phyloP scores from a whole-genome alignment of 208 protist species.

The Leishmania guyanensis region DNA sequence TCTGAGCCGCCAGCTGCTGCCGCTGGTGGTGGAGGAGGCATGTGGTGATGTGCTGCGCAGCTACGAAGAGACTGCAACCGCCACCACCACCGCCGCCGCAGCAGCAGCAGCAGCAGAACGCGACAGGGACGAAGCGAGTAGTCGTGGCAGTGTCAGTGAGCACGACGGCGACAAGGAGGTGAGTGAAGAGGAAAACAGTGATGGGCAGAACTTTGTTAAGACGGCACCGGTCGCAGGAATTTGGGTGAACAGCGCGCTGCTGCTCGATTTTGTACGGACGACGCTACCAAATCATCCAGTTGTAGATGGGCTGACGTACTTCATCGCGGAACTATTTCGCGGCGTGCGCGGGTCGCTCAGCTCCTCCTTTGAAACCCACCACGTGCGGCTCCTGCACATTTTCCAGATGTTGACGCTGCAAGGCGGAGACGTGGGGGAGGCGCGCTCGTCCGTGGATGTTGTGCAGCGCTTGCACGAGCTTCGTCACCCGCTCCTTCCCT shows the following conservation, averaged over 20 bases:
- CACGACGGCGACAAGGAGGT: constrained; percentile 15
- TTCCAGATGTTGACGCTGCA: constrained; percentile 41
- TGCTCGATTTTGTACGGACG: constrained; percentile 49
- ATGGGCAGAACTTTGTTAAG: not conserved
- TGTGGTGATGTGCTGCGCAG: constrained; percentile 48
- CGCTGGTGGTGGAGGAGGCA: constrained; percentile 61
- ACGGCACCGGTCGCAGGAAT: constrained; percentile 14
- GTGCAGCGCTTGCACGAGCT: constrained; percentile 23
- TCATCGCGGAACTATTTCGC: constrained; percentile 74
- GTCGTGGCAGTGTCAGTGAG: constrained; percentile 9
- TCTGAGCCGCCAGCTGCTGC: constrained; percentile 46
- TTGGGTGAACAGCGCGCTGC: constrained; percentile 20
- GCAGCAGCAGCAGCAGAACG: not conserved
- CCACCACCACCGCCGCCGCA: not conserved
- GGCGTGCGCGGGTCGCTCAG: constrained; percentile 83
- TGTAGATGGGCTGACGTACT: constrained; percentile 66
- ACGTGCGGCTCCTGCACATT: constrained; percentile 49
- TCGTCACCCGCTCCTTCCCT: constrained; percentile 21
- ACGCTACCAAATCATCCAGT: constrained; percentile 56
- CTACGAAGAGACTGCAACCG: constrained; percentile 28
- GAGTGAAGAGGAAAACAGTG: constrained; percentile 2
- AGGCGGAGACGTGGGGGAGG: not conserved
- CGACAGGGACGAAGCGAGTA: constrained; percentile 14
- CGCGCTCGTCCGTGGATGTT: constrained; percentile 10
- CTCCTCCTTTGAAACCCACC: constrained; percentile 78